Evolutionary conservation across 2,329 filamentous ascomycete genomes (phyloP).

Genomic region (Coniochaeta pulveracea): DNA sequence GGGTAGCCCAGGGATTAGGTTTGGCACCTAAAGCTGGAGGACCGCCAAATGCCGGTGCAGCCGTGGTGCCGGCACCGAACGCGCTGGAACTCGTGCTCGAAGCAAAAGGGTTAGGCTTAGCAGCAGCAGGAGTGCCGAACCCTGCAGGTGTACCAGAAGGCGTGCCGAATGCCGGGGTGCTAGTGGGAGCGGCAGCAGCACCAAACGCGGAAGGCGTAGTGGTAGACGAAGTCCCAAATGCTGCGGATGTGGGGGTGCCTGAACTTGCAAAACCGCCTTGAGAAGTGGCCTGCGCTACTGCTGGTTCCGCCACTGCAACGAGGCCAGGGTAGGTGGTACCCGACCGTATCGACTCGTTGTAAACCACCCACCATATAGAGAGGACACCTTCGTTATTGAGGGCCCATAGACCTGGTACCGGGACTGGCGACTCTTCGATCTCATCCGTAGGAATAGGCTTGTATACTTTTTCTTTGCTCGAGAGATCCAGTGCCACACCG

Average conservation of each 20-base stretch:
- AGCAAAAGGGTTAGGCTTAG: no score
- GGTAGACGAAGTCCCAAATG: constrained; percentile 14
- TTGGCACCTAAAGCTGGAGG: constrained; percentile 37
- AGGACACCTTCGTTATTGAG: constrained; percentile 84
- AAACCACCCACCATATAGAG: constrained; percentile 83
- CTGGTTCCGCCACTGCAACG: constrained; percentile 25
- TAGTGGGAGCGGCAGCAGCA: constrained; percentile 13
- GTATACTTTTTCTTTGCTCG: constrained; percentile 64
- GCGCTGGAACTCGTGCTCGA: no score
- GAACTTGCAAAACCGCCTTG: constrained; percentile 13
- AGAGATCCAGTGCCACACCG: constrained; percentile 75
- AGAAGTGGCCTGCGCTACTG: constrained; percentile 13
- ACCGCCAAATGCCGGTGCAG: constrained; percentile 33
- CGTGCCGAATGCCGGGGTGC: constrained; percentile 33
- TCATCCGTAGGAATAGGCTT: constrained; percentile 70
- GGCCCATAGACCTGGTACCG: constrained; percentile 73
- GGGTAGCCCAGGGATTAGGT: constrained; percentile 37
- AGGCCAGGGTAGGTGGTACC: constrained; percentile 66
- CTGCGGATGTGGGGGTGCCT: constrained; percentile 10
- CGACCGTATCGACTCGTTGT: constrained; percentile 71
- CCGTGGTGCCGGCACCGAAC: no score
- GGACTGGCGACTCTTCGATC: constrained; percentile 65
- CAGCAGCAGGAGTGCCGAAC: no score
- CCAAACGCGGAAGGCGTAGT: constrained; percentile 28
- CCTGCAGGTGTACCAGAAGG: constrained; percentile 37